Conservation (phyloP, 768 basidiomycete genomes). For the Hemileccinum impolitum region DNA sequence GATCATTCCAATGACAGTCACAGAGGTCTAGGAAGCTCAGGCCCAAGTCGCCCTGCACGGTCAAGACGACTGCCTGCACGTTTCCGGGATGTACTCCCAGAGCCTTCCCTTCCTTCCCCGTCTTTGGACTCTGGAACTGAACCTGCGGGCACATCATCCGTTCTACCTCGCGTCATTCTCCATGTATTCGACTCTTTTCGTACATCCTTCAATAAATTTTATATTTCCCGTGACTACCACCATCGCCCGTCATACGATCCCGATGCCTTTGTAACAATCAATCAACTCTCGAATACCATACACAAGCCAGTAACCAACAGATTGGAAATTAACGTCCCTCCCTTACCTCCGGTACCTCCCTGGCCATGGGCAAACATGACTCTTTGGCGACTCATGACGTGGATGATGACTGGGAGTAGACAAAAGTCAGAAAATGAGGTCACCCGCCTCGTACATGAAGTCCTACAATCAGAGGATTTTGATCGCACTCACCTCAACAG, state of each 20-base stretch:
- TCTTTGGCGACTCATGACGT: neutral
- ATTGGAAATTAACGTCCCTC: neutral
- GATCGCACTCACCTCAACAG: constrained; percentile 11
- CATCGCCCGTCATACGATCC: constrained; percentile 3
- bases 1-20: no score
- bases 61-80: neutral
- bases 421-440: neutral
- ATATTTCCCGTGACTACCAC: neutral
- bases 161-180: neutral
- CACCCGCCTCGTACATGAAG: neutral
- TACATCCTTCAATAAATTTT: neutral
- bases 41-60: neutral
- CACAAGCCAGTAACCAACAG: neutral
- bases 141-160: no score
- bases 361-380: neutral
- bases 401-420: neutral
- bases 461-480: constrained; percentile 3
- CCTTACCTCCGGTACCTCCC: neutral
- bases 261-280: neutral
- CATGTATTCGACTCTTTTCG: neutral
- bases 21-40: neutral
- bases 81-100: constrained; percentile 17
- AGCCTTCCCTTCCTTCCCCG: constrained; percentile 1
- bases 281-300: neutral
- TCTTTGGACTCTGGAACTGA: no score